These are phyloP conservation scores for Globisporangium splendens DNA, from an alignment of 352 stramenopile species.

Conservation along the genomic window DNA sequence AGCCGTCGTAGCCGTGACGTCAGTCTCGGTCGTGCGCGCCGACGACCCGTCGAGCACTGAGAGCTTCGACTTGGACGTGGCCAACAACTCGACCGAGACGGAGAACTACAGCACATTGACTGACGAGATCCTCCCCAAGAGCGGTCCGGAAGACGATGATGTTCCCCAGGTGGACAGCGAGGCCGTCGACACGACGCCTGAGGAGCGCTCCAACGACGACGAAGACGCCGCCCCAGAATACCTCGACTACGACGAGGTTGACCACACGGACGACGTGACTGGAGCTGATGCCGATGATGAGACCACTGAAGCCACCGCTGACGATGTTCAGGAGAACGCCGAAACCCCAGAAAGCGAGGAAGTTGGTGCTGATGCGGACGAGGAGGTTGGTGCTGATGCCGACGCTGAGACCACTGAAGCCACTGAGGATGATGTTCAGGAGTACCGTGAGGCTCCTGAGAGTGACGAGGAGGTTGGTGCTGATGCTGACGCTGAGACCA, in stretches of 20 bases:
- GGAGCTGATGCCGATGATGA: neutral
- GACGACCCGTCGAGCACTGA: slow-evolving; percentile 5
- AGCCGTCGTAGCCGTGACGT: slow-evolving; percentile 10
- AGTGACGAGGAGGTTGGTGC: no score
- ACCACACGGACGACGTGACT: neutral
- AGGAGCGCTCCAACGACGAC: slow-evolving; percentile 1
- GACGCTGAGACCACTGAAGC: neutral
- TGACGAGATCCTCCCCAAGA: slow-evolving; percentile 11
- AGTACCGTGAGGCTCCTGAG: no score
- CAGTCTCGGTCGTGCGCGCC: slow-evolving; percentile 10
- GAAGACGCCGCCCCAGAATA: no score
- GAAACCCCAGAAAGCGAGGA: neutral
- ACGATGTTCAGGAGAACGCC: slow-evolving; percentile 1
- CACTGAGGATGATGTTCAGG: no score
- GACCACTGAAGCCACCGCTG: neutral
- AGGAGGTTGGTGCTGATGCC: neutral
- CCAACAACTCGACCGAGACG: slow-evolving; percentile 13
- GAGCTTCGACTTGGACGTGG: neutral
- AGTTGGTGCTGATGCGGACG: neutral
- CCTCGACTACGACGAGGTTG: no score
- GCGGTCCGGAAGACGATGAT: slow-evolving; percentile 1
- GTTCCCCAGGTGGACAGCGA: neutral
- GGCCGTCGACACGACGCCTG: neutral
- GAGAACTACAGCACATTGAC: neutral
- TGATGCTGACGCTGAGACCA: no score